phyloP scores from a whole-genome alignment of 2,329 filamentous ascomycete species.

The Huntiella savannae region DNA sequence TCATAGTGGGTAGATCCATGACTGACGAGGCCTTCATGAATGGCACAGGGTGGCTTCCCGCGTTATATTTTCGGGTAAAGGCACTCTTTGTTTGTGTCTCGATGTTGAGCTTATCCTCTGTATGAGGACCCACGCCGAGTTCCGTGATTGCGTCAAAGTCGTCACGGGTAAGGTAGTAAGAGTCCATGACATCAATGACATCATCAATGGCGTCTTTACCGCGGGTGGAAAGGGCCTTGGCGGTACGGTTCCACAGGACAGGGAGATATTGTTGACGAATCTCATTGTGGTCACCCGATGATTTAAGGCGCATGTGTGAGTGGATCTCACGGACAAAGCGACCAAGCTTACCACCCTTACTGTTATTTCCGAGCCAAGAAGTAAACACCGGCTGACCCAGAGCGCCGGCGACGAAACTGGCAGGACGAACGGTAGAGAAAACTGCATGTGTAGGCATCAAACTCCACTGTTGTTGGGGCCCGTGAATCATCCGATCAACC shows the following conservation, averaged over 20 bases:
- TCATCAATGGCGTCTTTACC: constrained; percentile 67
- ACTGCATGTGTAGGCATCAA: constrained; percentile 92
- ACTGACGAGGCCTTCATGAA: constrained; percentile 71
- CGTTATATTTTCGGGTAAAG: constrained; percentile 83
- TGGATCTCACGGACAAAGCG: constrained; percentile 86
- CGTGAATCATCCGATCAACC: constrained; percentile 95
- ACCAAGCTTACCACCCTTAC: constrained; percentile 58
- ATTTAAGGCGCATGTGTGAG: constrained; percentile 82
- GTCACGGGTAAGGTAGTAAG: constrained; percentile 84
- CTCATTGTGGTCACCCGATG: constrained; percentile 82
- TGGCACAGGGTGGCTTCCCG: constrained; percentile 68
- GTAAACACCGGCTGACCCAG: constrained; percentile 63
- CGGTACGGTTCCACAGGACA: constrained; percentile 61
- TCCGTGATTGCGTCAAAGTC: constrained; percentile 89
- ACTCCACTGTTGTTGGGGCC: constrained; percentile 94
- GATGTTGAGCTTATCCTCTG: constrained; percentile 55
- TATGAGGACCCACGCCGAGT: constrained; percentile 71
- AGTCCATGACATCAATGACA: constrained; percentile 91
- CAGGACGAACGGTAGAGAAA: constrained; percentile 83
- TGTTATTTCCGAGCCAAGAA: constrained; percentile 87
- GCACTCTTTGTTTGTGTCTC: constrained; percentile 71
- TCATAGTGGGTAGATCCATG: constrained; percentile 42
- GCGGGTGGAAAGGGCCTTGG: constrained; percentile 54
- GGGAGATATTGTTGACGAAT: constrained; percentile 89
- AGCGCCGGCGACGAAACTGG: constrained; percentile 69